Conservation (phyloP, 192 early-diverging fungal species). For the Coemansia sp. region DNA sequence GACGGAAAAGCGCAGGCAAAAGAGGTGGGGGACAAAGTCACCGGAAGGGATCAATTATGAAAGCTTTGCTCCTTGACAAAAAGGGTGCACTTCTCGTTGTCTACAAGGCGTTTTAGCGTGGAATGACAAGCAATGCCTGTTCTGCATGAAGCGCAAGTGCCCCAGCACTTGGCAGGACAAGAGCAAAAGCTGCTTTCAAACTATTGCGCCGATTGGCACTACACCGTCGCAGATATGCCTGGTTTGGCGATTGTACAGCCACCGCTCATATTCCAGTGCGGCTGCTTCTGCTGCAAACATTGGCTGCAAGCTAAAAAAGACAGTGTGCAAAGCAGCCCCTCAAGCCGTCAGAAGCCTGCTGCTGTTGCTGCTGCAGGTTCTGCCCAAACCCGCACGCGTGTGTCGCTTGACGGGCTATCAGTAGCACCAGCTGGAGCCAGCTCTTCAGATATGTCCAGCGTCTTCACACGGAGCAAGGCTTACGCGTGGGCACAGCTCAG, state of each 20-base stretch:
- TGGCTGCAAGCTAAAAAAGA: slow-evolving; percentile 4
- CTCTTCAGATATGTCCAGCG: neutral
- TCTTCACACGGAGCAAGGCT: slow-evolving; percentile 4
- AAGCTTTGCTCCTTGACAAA: slow-evolving; percentile 1
- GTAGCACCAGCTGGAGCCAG: slow-evolving; percentile 4
- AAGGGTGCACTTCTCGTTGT: slow-evolving; percentile 3
- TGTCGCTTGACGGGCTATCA: neutral
- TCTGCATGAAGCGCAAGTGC: slow-evolving; percentile 11
- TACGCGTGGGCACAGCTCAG: neutral
- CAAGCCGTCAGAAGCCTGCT: too few relatives aligned
- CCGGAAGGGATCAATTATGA: slow-evolving; percentile 10
- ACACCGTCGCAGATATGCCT: slow-evolving; percentile 1
- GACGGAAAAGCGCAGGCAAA: neutral
- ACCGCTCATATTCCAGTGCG: neutral
- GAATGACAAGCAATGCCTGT: slow-evolving; percentile 9
- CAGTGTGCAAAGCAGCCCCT: neutral
- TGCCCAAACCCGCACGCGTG: slow-evolving; percentile 2
- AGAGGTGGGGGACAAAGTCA: slow-evolving; percentile 6
- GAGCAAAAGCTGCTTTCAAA: neutral
- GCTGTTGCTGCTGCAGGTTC: neutral
- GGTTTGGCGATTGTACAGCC: slow-evolving; percentile 7
- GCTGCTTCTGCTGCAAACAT: slow-evolving; percentile 7
- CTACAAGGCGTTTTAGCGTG: neutral
- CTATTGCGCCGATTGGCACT: slow-evolving; percentile 10
- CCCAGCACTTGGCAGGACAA: neutral